Conservation (phyloP, 73 alveolate species). For the Paramecium pentaurelia region DNA sequence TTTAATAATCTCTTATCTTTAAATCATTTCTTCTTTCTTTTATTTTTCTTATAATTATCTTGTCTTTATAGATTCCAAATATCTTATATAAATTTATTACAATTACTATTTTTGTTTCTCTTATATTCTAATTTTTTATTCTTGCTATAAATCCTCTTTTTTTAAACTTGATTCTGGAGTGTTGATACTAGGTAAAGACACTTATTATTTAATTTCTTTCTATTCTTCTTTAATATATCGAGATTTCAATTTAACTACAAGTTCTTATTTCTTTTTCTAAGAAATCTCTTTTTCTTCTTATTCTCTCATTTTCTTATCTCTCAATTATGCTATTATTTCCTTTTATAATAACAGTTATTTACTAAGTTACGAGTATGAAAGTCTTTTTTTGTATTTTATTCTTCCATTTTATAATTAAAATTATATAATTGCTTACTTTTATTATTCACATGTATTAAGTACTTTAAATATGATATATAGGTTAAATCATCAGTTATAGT, state of each 20-base stretch:
- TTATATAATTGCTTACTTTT: background rate
- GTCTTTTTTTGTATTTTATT: conserved; percentile 1
- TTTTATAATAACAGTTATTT: background rate
- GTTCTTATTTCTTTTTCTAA: background rate
- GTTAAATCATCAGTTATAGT: too few relatives aligned
- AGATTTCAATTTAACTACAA: conserved; percentile 42
- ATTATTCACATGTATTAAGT: background rate
- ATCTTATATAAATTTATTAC: background rate
- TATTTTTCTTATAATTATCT: conserved; percentile 7
- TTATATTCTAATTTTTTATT: background rate
- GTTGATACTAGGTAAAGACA: conserved; percentile 14
- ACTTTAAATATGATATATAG: too few relatives aligned
- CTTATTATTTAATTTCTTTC: conserved; percentile 7
- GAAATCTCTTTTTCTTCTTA: conserved; percentile 50
- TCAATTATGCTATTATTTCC: conserved; percentile 42
- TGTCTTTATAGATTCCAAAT: conserved; percentile 32
- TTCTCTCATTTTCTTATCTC: conserved; percentile 51
- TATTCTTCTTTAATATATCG: conserved; percentile 39
- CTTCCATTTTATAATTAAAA: background rate
- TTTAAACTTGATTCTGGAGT: conserved; percentile 31
- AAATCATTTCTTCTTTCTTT: conserved; percentile 43
- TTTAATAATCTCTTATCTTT: conserved; percentile 32
- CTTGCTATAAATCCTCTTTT: background rate
- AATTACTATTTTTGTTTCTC: background rate
- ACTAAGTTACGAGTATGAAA: conserved; percentile 29